phyloP scores from a whole-genome alignment of 1,284 basidiomycete genomes.

The Afroboletus lepidellus region DNA sequence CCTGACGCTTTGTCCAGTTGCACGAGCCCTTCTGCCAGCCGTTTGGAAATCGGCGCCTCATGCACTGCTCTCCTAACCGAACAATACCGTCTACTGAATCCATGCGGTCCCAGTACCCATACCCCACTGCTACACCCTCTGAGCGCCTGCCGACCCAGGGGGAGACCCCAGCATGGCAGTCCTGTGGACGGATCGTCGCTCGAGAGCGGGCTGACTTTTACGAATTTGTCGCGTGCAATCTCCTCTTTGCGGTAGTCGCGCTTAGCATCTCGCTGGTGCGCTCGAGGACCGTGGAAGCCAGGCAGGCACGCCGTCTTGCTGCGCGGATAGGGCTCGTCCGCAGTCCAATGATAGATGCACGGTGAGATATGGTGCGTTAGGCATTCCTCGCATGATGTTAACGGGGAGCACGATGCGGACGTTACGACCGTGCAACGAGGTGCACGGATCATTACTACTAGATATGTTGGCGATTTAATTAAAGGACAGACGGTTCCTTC shows the following conservation, averaged over 20 bases:
- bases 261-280: constrained; percentile 66
- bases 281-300: constrained; percentile 62
- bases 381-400: not conserved
- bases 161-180: constrained; percentile 84
- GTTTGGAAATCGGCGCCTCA: constrained; percentile 83
- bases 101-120: constrained; percentile 18
- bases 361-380: constrained; percentile 5
- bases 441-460: constrained; percentile 2
- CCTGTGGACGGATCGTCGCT: constrained; percentile 79
- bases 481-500: not conserved
- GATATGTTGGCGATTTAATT: constrained; percentile 3
- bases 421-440: constrained; percentile 7
- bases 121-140: constrained; percentile 16
- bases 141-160: constrained; percentile 40
- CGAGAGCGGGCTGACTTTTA: constrained; percentile 82
- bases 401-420: not conserved
- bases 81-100: constrained; percentile 17
- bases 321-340: constrained; percentile 71
- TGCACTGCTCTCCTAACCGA: constrained; percentile 66
- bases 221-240: constrained; percentile 83
- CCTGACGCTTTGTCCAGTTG: constrained; percentile 46
- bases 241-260: constrained; percentile 67
- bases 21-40: constrained; percentile 87
- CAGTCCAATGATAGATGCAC: constrained; percentile 12
- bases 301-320: constrained; percentile 79